phyloP scores from a whole-genome alignment of 2,329 filamentous ascomycete species.

The Ophiostoma pallidulum region DNA sequence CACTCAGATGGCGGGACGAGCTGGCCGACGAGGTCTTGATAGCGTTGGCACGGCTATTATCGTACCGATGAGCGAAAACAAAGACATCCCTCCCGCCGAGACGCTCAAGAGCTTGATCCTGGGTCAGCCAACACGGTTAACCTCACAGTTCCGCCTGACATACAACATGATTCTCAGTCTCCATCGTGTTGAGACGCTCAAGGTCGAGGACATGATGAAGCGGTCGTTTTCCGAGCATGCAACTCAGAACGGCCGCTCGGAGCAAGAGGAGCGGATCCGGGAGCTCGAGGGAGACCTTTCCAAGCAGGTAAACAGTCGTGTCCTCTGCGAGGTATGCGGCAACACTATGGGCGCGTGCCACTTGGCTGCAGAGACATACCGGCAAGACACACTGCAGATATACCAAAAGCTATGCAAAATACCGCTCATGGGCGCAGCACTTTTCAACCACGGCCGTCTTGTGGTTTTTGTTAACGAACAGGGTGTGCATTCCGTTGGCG shows the following conservation, averaged over 20 bases:
- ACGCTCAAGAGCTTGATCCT: slow-evolving; percentile 90
- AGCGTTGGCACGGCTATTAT: slow-evolving; percentile 91
- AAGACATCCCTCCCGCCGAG: slow-evolving; percentile 78
- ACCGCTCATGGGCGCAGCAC: slow-evolving; percentile 63
- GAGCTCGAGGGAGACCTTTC: slow-evolving; percentile 83
- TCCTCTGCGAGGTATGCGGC: slow-evolving; percentile 75
- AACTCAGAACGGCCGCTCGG: slow-evolving; percentile 84
- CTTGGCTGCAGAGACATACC: slow-evolving; percentile 69
- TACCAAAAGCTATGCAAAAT: slow-evolving; percentile 69
- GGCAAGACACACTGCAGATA: slow-evolving; percentile 68
- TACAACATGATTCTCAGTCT: slow-evolving; percentile 99
- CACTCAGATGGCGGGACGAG: slow-evolving; percentile 95
- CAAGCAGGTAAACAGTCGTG: slow-evolving; percentile 64
- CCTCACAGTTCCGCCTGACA: slow-evolving; percentile 91
- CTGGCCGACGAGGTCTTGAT: slow-evolving; percentile 85
- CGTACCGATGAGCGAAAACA: slow-evolving; percentile 66
- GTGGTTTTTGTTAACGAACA: slow-evolving; percentile 73
- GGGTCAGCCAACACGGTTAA: slow-evolving; percentile 86
- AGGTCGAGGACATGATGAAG: slow-evolving; percentile 99
- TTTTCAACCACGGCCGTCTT: slow-evolving; percentile 67
- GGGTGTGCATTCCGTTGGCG: slow-evolving; percentile 70
- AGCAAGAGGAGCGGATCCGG: slow-evolving; percentile 92
- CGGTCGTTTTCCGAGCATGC: slow-evolving; percentile 97
- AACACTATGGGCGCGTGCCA: slow-evolving; percentile 72
- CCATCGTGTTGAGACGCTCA: slow-evolving; percentile 86